Evolutionary conservation across 2,329 filamentous ascomycete species (phyloP), one percentile per base, ranked within the genome.

Genomic region (Intubia oerlemansii): DNA sequence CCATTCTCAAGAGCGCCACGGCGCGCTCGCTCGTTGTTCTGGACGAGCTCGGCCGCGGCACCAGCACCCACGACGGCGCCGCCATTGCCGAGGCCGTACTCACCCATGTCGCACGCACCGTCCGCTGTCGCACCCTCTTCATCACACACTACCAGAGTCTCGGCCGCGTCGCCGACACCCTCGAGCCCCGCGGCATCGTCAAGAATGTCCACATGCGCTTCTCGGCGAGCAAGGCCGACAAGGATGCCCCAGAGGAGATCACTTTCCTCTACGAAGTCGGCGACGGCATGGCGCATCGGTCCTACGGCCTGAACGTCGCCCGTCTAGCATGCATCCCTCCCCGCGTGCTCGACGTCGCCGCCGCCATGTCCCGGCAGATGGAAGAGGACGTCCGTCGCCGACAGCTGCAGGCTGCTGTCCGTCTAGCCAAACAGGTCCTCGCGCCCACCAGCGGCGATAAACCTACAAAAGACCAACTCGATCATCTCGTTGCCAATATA

Each of bases 131-230:
- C 26, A 91, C 81, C 5, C 59, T 98, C 24, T 98, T 98, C 56
- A 92, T 98, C 48, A 98, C 88, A 4, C 88, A 98, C 52, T 98
- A 98, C 49, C 88, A 98, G 52, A 74, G 73, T 38, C 64, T 98
- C 1, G 68, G 71, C 8, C 54, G 57, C 26, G 27, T 18, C 10
- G 74, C 72, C 8, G 63, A 70, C 16, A 69, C 67, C 2, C 76
- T 90, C 33, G 10, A 17, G 11, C 17, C 31, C 12, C 13, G 48
- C 57, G 59, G 62, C 4, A 47, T 50, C 2, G 74, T 93, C 40
- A 69, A 62, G 40, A 95, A 95, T 47, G 79, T 93, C 26, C 88
- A 98, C 47, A 95, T 98, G 85, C 68, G 67, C 29, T 98, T 98
- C 50, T 69, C 64, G 4, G 36, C 32, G 11, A 33, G 14, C 12